Conservation (phyloP, 306 rosid species). For the Prinsepia uniflora region DNA sequence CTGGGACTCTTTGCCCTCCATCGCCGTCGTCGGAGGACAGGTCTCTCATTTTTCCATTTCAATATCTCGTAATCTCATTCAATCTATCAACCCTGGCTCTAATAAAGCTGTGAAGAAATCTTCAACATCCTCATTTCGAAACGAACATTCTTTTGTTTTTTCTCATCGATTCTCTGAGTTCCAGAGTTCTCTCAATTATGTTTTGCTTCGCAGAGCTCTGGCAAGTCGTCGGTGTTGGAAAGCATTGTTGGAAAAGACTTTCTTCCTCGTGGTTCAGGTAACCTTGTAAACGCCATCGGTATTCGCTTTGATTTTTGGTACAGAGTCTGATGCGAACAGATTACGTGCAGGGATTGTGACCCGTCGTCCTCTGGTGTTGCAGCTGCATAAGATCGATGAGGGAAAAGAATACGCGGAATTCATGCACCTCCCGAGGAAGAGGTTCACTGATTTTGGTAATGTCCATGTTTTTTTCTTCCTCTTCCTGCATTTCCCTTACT, state of each 20-base stretch:
- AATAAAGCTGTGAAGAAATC: no score
- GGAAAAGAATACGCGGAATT: conserved; percentile 81
- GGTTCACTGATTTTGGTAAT: conserved; percentile 71
- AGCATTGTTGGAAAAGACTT: conserved; percentile 87
- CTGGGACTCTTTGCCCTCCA: conserved; percentile 94
- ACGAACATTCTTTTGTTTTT: neutral
- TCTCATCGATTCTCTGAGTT: neutral
- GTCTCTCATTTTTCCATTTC: conserved; percentile 24
- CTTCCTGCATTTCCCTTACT: neutral
- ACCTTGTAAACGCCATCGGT: neutral
- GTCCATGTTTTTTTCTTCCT: neutral
- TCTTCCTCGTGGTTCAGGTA: conserved; percentile 44
- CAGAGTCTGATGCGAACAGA: neutral
- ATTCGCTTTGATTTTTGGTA: neutral
- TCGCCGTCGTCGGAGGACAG: conserved; percentile 98
- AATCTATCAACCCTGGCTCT: no score
- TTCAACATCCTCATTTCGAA: no score
- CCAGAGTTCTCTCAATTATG: neutral
- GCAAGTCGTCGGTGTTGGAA: conserved; percentile 95
- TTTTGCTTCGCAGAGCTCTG: conserved; percentile 60
- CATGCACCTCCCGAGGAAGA: conserved; percentile 81
- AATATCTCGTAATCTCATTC: neutral
- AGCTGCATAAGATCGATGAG: conserved; percentile 77
- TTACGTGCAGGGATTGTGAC: conserved; percentile 73
- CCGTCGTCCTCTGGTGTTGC: conserved; percentile 91